Evolutionary conservation across 2,329 filamentous ascomycete species (phyloP).

Genomic region (Berkeleyomyces basicola): DNA sequence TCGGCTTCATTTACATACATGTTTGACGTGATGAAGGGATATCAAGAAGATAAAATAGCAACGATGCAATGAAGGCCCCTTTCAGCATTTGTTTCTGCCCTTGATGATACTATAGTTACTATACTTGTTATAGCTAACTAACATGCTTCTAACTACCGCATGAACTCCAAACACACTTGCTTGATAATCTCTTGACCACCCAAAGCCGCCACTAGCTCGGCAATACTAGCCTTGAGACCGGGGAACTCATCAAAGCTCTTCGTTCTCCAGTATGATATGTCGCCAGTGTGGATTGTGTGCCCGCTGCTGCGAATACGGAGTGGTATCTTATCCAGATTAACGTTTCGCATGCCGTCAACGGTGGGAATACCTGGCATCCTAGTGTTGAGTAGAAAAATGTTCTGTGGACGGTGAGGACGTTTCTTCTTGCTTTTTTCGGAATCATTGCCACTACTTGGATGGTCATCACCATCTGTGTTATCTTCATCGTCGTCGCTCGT

Average conservation of each 20-base stretch:
- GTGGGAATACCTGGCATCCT: slow-evolving; percentile 52
- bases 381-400: slow-evolving; percentile 35
- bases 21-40: too few species aligned
- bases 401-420: not conserved
- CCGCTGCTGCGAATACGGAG: slow-evolving; percentile 30
- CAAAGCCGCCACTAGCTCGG: slow-evolving; percentile 49
- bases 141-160: not conserved
- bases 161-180: slow-evolving; percentile 42
- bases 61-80: too few species aligned
- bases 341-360: slow-evolving; percentile 31
- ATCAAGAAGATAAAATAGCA: too few species aligned
- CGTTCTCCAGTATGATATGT: slow-evolving; percentile 44
- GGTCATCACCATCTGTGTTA: slow-evolving; percentile 16
- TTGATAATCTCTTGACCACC: slow-evolving; percentile 39
- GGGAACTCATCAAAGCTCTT: slow-evolving; percentile 30
- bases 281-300: slow-evolving; percentile 27
- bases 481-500: slow-evolving; percentile 3
- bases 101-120: not conserved
- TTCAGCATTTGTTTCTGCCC: not conserved
- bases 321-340: slow-evolving; percentile 43
- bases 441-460: not conserved
- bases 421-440: slow-evolving; percentile 7
- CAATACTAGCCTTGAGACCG: slow-evolving; percentile 44
- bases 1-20: too few species aligned
- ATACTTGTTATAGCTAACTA: too few species aligned